Evolutionary conservation across 129 eudicot species (phyloP), one percentile per base, ranked within the genome.

Genomic region (Saussurea involucrata): DNA sequence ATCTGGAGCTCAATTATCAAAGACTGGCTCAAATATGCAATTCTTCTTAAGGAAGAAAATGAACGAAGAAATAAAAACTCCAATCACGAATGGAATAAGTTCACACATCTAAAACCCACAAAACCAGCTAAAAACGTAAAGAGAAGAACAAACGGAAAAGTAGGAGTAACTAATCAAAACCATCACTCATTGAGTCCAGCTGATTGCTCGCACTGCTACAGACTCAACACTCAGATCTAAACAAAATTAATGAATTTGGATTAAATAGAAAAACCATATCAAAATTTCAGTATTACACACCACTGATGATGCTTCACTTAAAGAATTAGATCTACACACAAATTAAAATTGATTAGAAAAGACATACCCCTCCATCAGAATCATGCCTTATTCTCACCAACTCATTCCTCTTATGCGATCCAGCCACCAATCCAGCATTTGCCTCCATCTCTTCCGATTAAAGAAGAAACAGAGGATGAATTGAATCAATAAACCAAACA

Each of bases 341-440:
- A 63, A 78, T 22, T 80, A 57, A 70, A 68, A 78, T 29, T 42
- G 32, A 76, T 6, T 44, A 7, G 13, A 10, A 55, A 63, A 46
- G 36, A 20, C 84, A 61, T 83, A 93, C 98, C 92, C 86, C 96
- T 85, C 96, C 84, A 68, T 90, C 96, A 70, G 96, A 86, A 69
- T 92, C 98, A 72, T 92, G 96, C 73, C 98, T 83, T 73, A 90
- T 92, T 77, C 96, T 80, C 63, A 90, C 96, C 67, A 92, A 83
- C 76, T 92, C 94, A 64, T 92, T 92, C 71, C 90, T 81, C 63
- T 88, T 88, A 84, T 92, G 90, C 9, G 96, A 92, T 90, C 98
- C 98, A 81, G 98, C 98, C 63, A 92, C 98, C 88, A 92, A 74
- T 29, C 98, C 98, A 72, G 83, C 91, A 83, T 78, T 88, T 29